Base-by-base conservation (phyloP, 2,329 filamentous ascomycete species). In the Alternaria viburni region DNA sequence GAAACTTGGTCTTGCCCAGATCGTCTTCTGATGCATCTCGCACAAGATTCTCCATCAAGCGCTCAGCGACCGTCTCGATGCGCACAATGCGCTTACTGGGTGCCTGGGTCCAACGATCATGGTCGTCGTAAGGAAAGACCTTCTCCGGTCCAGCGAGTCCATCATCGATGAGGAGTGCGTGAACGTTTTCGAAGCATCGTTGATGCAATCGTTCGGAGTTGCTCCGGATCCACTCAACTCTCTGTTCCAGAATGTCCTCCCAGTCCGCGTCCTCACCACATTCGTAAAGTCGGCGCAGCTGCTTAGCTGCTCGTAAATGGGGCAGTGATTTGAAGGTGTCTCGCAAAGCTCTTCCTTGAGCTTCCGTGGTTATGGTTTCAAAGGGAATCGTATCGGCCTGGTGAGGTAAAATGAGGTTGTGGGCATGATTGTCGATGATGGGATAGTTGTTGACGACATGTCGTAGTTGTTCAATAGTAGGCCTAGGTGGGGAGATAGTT, bases 101-200 rank as follows among this genome's bases (percentile, higher is more conserved):
- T 57, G 87, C 87, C 19, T 83, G 81, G 0, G 89, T 90, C 67
- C 91, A 91, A 21, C 84, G 81, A 74, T 91, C 85, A 74, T 79
- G 76, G 62, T 88, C 91, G 6, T 81, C 74, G 69, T 88, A 91
- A 0, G 83, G 76, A 68, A 91, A 86, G 2, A 88, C 85, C 19
- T 86, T 79, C n/a, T 76, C 82, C 8, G 86, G 84, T 3, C 82
- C 81, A 13, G 83, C 81, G 56, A 95, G 80, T 0, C 92, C 90
- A 78, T 96, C 92, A 69, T 96, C 93, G n/a, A 96, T 85, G 2
- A 96, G 83, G 11, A 95, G 83, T 2, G 87, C 88, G 75, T 94
- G 89, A 26, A 92, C 91, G 2, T 92, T 92, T 12, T 87, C 79
- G 5, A 96, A 84, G 70, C 92, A 96, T 65, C 83, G 84, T 47